These are phyloP conservation scores for Penicillium rolfsii DNA, from an alignment of 2,329 filamentous ascomycete species.

Conservation along the genomic window DNA sequence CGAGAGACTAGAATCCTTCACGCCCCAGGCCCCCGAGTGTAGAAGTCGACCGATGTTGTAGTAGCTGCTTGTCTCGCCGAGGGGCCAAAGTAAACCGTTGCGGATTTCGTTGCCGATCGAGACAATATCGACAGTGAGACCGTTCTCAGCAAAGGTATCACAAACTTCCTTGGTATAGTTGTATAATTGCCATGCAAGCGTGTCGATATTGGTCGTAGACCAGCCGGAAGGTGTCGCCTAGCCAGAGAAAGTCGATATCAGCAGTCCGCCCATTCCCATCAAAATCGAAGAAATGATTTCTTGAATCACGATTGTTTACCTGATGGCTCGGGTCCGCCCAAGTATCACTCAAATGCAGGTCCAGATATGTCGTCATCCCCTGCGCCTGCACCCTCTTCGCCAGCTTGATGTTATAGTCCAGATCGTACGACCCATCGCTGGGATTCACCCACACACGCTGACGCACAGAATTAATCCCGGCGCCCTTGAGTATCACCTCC, in stretches of 20 bases:
- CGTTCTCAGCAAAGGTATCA: slow-evolving; percentile 61
- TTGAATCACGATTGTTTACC: slow-evolving; percentile 29
- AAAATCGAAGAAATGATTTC: background rate
- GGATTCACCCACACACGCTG: slow-evolving; percentile 75
- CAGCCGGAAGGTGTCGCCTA: slow-evolving; percentile 64
- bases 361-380: slow-evolving; percentile 64
- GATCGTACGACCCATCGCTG: slow-evolving; percentile 65
- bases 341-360: slow-evolving; percentile 69
- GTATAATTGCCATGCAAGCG: slow-evolving; percentile 65
- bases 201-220: slow-evolving; percentile 60
- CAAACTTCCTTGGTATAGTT: slow-evolving; percentile 68
- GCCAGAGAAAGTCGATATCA: background rate
- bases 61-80: slow-evolving; percentile 59
- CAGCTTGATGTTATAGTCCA: slow-evolving; percentile 71
- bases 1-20: slow-evolving; percentile 64
- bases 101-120: slow-evolving; percentile 76
- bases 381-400: slow-evolving; percentile 66
- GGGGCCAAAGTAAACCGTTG: slow-evolving; percentile 67
- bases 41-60: slow-evolving; percentile 67
- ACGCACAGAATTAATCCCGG: slow-evolving; percentile 70
- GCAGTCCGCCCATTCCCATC: background rate
- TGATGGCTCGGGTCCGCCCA: slow-evolving; percentile 72
- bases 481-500: slow-evolving; percentile 64
- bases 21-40: slow-evolving; percentile 64
- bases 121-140: slow-evolving; percentile 63